These are phyloP conservation scores for Eutrema heterophyllum DNA, from an alignment of 345 rosid genomes.

Conservation along the genomic window DNA sequence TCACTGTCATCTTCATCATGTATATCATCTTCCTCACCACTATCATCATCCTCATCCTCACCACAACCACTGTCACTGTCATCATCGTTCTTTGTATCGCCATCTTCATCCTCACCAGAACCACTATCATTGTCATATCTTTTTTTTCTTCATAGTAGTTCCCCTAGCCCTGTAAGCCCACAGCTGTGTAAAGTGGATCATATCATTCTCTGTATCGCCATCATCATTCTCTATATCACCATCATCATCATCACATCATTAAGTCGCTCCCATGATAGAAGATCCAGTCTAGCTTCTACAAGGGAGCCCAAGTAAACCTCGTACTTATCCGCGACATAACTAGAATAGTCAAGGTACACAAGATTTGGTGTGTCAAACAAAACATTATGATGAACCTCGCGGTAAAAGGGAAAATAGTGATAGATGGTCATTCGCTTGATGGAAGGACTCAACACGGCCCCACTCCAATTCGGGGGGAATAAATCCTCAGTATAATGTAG, in stretches of 20 bases:
- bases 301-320: not conserved
- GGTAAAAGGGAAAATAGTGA: not conserved
- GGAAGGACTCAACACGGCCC: not conserved
- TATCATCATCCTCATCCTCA: not conserved
- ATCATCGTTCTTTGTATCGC: not conserved
- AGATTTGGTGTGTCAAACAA: not conserved
- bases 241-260: not conserved
- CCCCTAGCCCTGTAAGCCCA: too few species aligned
- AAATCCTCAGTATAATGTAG: not conserved
- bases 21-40: too few species aligned
- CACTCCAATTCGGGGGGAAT: not conserved
- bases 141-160: too few species aligned
- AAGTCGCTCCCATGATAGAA: not conserved
- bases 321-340: not conserved
- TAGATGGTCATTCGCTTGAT: not conserved
- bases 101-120: not conserved
- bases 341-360: conserved; percentile 2
- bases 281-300: conserved; percentile 5
- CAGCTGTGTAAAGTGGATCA: too few species aligned
- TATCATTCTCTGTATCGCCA: too few species aligned
- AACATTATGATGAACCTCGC: not conserved
- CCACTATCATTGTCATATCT: too few species aligned
- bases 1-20: not conserved
- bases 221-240: not conserved
- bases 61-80: not conserved